Percentiles rank a stretch among this genome's conserved stretches.
phyloP scores from a whole-genome alignment of 352 stramenopile genomes.

The Phytophthora pseudosyringae region DNA sequence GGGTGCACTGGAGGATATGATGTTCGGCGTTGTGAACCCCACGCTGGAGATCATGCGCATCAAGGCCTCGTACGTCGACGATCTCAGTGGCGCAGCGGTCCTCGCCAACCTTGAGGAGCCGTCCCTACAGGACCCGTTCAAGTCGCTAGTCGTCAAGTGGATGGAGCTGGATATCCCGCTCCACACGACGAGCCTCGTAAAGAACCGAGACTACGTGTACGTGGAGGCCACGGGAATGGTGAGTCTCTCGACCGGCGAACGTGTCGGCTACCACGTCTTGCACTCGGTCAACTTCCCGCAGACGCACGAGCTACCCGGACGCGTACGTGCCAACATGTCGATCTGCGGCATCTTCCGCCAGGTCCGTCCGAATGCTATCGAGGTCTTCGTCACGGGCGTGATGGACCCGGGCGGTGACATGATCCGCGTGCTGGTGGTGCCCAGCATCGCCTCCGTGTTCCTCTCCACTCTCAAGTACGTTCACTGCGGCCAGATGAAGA shows the following conservation, averaged over 20 bases:
- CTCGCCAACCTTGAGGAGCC: conserved; percentile 39
- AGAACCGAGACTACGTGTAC: conserved; percentile 56
- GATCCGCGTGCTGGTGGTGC: conserved; percentile 37
- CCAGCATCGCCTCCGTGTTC: conserved; percentile 38
- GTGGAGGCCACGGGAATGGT: conserved; percentile 43
- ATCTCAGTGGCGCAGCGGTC: conserved; percentile 27
- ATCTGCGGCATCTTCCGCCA: conserved; percentile 48
- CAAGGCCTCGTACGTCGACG: conserved; percentile 24
- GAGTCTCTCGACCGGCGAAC: conserved; percentile 33
- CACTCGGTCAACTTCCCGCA: conserved; percentile 51
- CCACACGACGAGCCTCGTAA: conserved; percentile 34
- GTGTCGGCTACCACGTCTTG: conserved; percentile 46
- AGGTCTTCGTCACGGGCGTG: conserved; percentile 38
- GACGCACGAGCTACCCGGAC: conserved; percentile 32
- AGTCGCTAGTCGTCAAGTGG: conserved; percentile 44
- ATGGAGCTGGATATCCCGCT: conserved; percentile 43
- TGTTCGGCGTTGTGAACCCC: conserved; percentile 43
- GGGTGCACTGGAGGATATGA: conserved; percentile 42
- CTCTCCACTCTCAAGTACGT: conserved; percentile 37
- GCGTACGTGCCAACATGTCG: conserved; percentile 39
- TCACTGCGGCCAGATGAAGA: conserved; percentile 59
- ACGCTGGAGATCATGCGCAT: conserved; percentile 45
- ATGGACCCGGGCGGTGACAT: conserved; percentile 24
- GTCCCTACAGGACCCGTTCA: conserved; percentile 26
- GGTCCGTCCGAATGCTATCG: conserved; percentile 31